Conservation (phyloP, 148 eudicot genomes). For the Arbutus unedo region DNA sequence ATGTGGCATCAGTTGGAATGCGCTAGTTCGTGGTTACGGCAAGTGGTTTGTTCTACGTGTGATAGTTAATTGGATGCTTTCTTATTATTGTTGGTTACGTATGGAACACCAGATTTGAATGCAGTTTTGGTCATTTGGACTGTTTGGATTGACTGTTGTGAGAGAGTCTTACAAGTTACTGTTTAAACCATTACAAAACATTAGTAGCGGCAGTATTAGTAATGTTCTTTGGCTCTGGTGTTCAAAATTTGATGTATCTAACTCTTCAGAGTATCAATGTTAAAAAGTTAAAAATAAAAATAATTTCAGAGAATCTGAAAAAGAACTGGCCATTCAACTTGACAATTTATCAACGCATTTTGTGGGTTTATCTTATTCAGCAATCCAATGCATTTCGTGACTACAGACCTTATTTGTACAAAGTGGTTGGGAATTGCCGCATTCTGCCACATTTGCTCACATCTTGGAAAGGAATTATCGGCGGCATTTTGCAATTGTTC, state of each 20-base stretch:
- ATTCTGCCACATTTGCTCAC: background rate
- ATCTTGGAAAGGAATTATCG: background rate
- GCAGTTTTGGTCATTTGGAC: background rate
- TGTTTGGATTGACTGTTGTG: background rate
- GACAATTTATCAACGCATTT: background rate
- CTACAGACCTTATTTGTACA: background rate
- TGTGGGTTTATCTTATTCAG: background rate
- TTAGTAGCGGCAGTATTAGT: background rate
- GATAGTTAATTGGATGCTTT: background rate
- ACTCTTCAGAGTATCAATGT: background rate
- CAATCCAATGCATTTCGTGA: background rate
- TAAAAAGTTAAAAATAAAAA: no score
- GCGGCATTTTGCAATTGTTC: background rate
- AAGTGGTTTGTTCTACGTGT: background rate
- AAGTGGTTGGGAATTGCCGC: background rate
- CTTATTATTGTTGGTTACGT: background rate
- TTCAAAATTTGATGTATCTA: background rate
- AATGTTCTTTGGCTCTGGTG: background rate
- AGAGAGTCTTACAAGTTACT: background rate
- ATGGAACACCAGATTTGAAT: background rate
- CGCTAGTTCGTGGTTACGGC: background rate
- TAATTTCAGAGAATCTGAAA: background rate
- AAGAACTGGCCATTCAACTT: background rate
- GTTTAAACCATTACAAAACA: background rate
- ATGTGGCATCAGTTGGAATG: constrained; percentile 2